Evolutionary conservation across 2,329 filamentous ascomycete species (phyloP).

Genomic region (Drechslerella dactyloides): DNA sequence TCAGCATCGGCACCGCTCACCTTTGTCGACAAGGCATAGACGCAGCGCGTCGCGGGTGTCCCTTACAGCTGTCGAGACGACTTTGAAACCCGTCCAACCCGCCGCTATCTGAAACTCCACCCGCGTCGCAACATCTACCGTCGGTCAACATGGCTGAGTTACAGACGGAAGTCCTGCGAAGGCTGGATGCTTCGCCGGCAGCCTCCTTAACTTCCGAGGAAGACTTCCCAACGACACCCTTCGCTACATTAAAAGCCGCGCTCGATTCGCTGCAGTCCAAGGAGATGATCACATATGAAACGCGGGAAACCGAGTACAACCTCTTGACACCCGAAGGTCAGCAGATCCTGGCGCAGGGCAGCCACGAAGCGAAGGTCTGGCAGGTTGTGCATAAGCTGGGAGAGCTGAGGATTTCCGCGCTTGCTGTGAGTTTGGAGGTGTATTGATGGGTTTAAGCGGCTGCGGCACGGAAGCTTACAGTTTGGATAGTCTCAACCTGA

Average conservation of each 20-base stretch:
- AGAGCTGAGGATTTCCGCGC: slow-evolving; percentile 78
- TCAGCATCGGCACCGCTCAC: slow-evolving; percentile 6
- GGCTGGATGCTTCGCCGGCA: slow-evolving; percentile 64
- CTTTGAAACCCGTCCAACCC: slow-evolving; percentile 10
- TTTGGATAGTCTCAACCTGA: slow-evolving; percentile 32
- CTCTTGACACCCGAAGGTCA: slow-evolving; percentile 76
- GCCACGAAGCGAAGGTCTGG: slow-evolving; percentile 82
- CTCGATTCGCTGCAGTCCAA: slow-evolving; percentile 84
- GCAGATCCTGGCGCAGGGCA: slow-evolving; percentile 74
- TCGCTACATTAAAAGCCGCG: slow-evolving; percentile 78
- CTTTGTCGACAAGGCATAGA: background rate
- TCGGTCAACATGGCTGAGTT: slow-evolving; percentile 62
- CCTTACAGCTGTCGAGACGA: slow-evolving; percentile 12
- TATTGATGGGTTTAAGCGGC: slow-evolving; percentile 62
- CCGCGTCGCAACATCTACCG: slow-evolving; percentile 2
- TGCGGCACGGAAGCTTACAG: slow-evolving; percentile 2
- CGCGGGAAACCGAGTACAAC: slow-evolving; percentile 78
- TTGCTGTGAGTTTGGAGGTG: slow-evolving; percentile 59
- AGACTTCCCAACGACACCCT: slow-evolving; percentile 71
- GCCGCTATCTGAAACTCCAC: slow-evolving; percentile 14
- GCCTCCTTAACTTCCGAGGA: slow-evolving; percentile 72
- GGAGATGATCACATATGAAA: slow-evolving; percentile 85
- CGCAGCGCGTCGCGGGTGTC: background rate
- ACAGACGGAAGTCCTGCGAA: slow-evolving; percentile 69
- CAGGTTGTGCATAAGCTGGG: slow-evolving; percentile 75